Evolutionary conservation across 805 yeast genomes (phyloP), one percentile per base, ranked within the genome.

Genomic region (Saturnispora zaruensis): DNA sequence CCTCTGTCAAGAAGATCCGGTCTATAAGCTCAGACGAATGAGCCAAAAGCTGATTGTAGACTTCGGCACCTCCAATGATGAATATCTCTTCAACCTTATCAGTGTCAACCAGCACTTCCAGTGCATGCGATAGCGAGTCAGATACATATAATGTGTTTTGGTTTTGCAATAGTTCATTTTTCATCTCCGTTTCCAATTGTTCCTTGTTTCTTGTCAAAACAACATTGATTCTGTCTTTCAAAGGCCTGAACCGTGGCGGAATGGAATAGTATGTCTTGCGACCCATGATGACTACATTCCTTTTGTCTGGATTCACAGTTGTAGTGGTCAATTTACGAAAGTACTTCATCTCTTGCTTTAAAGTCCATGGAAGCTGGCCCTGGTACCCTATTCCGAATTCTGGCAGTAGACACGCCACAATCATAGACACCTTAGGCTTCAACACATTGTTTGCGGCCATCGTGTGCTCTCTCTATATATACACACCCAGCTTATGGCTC

Each of bases 191-290:
- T 6, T 49, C 49, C 21, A 57, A 59, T 14, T 58, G 59, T 6
- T 54, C 58, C 18, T 54, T 53, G 16, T 67, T 61, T 45, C 89
- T 67, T 24, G 95, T 84, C 9, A 93, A 67, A 0, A 93, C 79
- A 13, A 89, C 79, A 64, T 93, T 93, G 25, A 79, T 50, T 51
- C 99, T 74, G 45, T 73, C 78, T 3, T 83, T 82, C 42, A 93
- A 72, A 0, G 99, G 99, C 54, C 96, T 72, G 67, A 88, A 93
- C 62, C 76, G 81, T 1, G 66, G 53, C 0, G 99, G 98, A 30
- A 93, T 90, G 6, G 96, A 86, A 30, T 89, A 93, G 96, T 97
- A 93, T 2, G 98, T 91, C 61, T 82, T 85, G 52, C 97, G 75
- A 13, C 99, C 99, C 99, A 93, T 93, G 3, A 93, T 74, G 13